Conservation (phyloP, 78 protist genomes). For the Diacronema lutheri region DNA sequence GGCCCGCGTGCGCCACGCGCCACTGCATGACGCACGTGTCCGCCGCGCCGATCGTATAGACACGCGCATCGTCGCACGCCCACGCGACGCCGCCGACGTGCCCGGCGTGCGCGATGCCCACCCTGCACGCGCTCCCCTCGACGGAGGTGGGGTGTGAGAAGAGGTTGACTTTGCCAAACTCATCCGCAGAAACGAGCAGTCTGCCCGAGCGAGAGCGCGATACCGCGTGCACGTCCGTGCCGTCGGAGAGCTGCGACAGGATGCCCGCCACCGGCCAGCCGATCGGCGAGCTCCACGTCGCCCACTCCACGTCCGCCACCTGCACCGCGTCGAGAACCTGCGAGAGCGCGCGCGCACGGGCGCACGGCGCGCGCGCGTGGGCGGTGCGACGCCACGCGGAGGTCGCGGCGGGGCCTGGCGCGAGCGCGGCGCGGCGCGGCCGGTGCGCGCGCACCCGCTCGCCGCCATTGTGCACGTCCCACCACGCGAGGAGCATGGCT, state of each 20-base stretch:
- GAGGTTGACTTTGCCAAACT: not conserved
- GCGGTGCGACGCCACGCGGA: too few relatives aligned
- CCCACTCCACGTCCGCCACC: not conserved
- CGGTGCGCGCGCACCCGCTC: not conserved
- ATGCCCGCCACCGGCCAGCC: not conserved
- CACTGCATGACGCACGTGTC: too few relatives aligned
- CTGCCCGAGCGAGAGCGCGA: not conserved
- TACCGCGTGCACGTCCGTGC: not conserved
- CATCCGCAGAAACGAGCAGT: not conserved
- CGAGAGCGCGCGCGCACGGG: too few relatives aligned
- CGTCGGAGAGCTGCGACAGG: not conserved
- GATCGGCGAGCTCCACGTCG: not conserved
- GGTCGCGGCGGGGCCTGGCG: too few relatives aligned
- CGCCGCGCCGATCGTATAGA: too few relatives aligned
- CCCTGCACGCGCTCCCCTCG: not conserved
- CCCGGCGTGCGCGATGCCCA: not conserved
- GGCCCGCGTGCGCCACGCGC: too few relatives aligned
- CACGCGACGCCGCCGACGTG: not conserved
- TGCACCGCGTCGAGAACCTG: too few relatives aligned
- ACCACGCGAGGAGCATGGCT: conserved; percentile 28
- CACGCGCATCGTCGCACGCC: not conserved
- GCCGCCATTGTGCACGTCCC: not conserved
- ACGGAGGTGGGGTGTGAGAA: not conserved
- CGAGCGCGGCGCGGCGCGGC: too few relatives aligned
- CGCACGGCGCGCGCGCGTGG: too few relatives aligned